Evolutionary conservation across 129 eudicot species (phyloP), one percentile per base, ranked within the genome.

Genomic region (Chrysanthemum makinoi): DNA sequence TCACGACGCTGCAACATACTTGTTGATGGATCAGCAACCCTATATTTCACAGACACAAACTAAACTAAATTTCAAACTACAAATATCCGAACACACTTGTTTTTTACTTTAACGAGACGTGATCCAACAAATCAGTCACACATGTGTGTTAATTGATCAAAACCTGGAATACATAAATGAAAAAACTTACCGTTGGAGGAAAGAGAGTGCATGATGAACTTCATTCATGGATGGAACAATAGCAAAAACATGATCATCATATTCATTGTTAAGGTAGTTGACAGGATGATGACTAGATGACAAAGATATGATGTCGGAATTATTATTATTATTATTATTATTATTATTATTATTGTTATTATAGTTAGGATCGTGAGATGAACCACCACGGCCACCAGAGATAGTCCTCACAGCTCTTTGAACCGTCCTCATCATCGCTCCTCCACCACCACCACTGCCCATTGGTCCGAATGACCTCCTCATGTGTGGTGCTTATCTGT

Each of bases 21-120:
- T 60, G 67, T 6, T 7, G 95, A 76, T 47, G 95, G 91, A 47
- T 91, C 97, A 43, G 83, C 54, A 61, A 81, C 82, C 84, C 96
- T 88, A 46, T 5, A 39, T 39, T 60, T 24, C 30, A 70, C 58
- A 77, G 35, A 66, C 3, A 16, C 46, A 7, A 57, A 16, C n/a
- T 19, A 4, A 69, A 4, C 62, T 60, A 52, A n/a, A 28, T 5
- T 33, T 33, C 35, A 2, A 30, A 30, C 35, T 30, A 30, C 35
- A 30, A 5, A 30, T 30, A 30, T 30, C 43, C 6, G 43, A 33
- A 33, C 8, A 4, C 7, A 33, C 43, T 33, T 3, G 43, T 33
- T 33, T 33, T 33, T 33, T 33, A 33, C 43, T 33, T 33, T 33
- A n/a, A n/a, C n/a, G n/a, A n/a, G n/a, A n/a, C n/a, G n/a, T n/a